A percentile compares a stretch with the other conserved stretches of the same genome.
Evolutionary conservation across 176 grass and related monocot genomes (phyloP).

Genomic region (Musa schizocarpa): DNA sequence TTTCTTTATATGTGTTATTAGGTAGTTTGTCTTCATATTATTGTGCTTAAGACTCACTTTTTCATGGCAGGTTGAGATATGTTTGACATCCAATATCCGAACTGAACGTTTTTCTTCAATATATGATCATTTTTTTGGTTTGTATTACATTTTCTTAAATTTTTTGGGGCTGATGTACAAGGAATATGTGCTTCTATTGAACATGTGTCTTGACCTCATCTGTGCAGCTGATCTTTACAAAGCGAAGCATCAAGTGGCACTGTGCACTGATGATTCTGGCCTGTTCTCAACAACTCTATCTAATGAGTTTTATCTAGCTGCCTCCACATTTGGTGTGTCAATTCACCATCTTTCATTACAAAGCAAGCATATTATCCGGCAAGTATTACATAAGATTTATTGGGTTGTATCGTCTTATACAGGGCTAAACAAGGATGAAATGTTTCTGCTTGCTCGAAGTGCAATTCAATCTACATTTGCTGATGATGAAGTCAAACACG

Average conservation of each 20-base stretch:
- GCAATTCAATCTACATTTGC: conserved; percentile 54
- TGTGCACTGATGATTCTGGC: conserved; percentile 83
- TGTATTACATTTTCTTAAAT: conserved; percentile 9
- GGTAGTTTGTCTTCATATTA: background rate
- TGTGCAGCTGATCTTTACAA: conserved; percentile 78
- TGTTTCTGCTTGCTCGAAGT: conserved; percentile 52
- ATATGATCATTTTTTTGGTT: conserved; percentile 80
- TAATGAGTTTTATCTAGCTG: conserved; percentile 63
- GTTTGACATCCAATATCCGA: conserved; percentile 94
- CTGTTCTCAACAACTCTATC: conserved; percentile 78
- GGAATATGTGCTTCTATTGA: conserved; percentile 1
- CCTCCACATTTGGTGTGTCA: conserved; percentile 49
- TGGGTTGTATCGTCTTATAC: conserved; percentile 15
- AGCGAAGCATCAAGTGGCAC: conserved; percentile 49
- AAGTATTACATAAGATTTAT: background rate
- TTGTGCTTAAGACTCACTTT: background rate
- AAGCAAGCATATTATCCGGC: background rate
- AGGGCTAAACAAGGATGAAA: conserved; percentile 67
- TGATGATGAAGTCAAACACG: conserved; percentile 48
- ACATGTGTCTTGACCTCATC: background rate
- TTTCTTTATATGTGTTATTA: background rate
- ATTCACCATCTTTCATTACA: conserved; percentile 3
- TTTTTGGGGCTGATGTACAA: background rate
- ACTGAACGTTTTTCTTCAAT: conserved; percentile 57
- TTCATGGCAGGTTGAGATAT: conserved; percentile 67